Conservation (phyloP, 805 yeast species). For the Wickerhamiella dianesei region DNA sequence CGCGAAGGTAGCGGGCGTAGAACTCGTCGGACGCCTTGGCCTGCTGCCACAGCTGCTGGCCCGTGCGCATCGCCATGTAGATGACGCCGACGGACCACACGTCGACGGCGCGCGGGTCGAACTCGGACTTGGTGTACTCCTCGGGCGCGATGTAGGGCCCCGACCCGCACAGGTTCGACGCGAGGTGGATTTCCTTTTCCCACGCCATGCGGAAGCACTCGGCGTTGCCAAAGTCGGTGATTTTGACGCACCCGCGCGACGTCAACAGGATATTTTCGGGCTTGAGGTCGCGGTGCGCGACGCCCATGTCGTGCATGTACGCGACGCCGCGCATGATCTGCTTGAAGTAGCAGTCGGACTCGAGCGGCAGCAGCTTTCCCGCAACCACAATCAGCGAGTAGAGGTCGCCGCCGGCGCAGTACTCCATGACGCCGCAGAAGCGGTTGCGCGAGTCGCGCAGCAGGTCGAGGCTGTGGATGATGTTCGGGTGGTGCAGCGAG, state of each 20-base stretch:
- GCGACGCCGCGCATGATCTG: slow-evolving; percentile 71
- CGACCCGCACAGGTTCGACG: slow-evolving; percentile 71
- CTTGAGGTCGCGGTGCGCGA: slow-evolving; percentile 86
- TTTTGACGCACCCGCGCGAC: slow-evolving; percentile 49
- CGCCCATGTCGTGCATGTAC: slow-evolving; percentile 82
- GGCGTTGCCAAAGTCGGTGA: slow-evolving; percentile 82
- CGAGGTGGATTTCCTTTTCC: slow-evolving; percentile 59
- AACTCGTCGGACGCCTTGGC: slow-evolving; percentile 70
- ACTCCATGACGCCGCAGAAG: slow-evolving; percentile 88
- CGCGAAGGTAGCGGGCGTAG: slow-evolving; percentile 56
- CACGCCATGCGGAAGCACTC: slow-evolving; percentile 84
- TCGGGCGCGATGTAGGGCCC: slow-evolving; percentile 91
- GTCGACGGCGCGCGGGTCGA: slow-evolving; percentile 72
- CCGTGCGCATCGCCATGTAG: slow-evolving; percentile 73
- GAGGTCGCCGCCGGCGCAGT: slow-evolving; percentile 76
- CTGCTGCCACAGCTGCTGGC: slow-evolving; percentile 80
- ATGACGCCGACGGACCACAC: slow-evolving; percentile 81
- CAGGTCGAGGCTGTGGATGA: slow-evolving; percentile 64
- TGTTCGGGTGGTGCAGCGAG: slow-evolving; percentile 60
- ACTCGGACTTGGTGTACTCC: slow-evolving; percentile 45
- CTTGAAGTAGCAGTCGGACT: slow-evolving; percentile 81
- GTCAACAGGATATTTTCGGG: slow-evolving; percentile 74
- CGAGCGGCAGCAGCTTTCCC: slow-evolving; percentile 44
- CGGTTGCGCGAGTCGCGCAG: slow-evolving; percentile 62
- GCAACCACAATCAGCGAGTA: slow-evolving; percentile 44